Conservation (phyloP, 2,329 filamentous ascomycete species). For the Fusarium globosum region DNA sequence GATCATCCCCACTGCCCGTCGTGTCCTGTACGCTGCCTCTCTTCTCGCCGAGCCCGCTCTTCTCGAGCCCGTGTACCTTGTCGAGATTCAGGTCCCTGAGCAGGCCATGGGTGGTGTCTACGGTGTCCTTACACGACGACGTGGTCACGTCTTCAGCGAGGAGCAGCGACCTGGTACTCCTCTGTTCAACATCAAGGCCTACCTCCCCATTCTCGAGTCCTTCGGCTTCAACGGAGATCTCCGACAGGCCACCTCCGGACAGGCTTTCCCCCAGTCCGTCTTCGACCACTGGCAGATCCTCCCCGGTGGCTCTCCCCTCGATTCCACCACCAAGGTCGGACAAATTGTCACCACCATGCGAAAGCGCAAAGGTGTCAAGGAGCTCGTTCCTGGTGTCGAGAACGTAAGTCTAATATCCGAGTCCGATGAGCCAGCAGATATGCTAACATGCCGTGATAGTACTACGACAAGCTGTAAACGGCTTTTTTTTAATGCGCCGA, state of each 20-base stretch:
- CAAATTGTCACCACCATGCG: conserved; percentile 88
- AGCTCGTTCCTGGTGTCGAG: conserved; percentile 89
- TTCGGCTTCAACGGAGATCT: conserved; percentile 99
- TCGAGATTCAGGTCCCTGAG: conserved; percentile 99
- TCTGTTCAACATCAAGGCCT: conserved; percentile 99
- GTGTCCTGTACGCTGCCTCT: conserved; percentile 93
- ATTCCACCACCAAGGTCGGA: conserved; percentile 84
- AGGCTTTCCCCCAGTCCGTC: conserved; percentile 98
- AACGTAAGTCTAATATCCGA: conserved; percentile 76
- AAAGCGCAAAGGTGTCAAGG: conserved; percentile 99
- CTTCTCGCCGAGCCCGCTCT: conserved; percentile 92
- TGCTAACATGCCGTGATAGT: conserved; percentile 63
- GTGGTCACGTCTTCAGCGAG: conserved; percentile 99
- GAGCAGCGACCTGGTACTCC: conserved; percentile 98
- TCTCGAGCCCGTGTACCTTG: conserved; percentile 97
- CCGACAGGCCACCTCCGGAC: conserved; percentile 90
- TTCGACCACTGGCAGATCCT: conserved; percentile 99
- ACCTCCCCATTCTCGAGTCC: conserved; percentile 95
- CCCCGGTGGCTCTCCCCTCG: conserved; percentile 91
- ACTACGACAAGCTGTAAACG: conserved; percentile 98
- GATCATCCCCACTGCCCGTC: conserved; percentile 96
- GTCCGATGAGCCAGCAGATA: background rate
- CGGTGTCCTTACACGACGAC: conserved; percentile 95
- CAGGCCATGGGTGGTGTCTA: conserved; percentile 99
- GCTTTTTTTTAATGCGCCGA: conserved; percentile 55